Base-by-base conservation (phyloP, 2,329 filamentous ascomycete species). In the Talaromyces sp. region DNA sequence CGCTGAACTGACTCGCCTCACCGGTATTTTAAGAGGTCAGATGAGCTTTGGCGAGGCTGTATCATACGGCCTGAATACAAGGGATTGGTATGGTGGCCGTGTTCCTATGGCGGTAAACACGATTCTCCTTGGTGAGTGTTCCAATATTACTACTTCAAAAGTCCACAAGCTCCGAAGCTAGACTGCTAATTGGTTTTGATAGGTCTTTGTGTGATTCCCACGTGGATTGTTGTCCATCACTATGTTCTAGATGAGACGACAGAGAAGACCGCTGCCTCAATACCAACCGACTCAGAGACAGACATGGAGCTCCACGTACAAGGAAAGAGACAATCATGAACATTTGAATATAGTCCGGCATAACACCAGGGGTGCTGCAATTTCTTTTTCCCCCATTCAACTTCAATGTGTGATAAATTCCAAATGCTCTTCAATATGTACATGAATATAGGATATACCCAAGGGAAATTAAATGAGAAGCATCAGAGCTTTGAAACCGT, bases 121-220 rank as follows among this genome's bases (percentile, higher is more conserved):
- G 1, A 37, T 39, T 17, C 33, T 47, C 17, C 44, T 47, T 7
- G 44, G 44, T 47, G 16, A 36, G 29, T 22, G n/a, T 32, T 8
- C 16, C 17, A n/a, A 45, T 22, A 46, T n/a, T 16, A 16, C 33
- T 1, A 33, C 11, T 27, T 27, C 9, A 9, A 44, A 24, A 32
- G 35, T n/a, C 17, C n/a, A 37, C 3, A 30, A 3, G 4, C 29
- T 46, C 24, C 24, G 9, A 9, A 27, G 24, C 24, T 27, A 4
- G 24, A 27, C 24, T 27, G 24, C 4, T 27, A 24, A 36, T 30
- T 16, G 16, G 1, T 46, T 10, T 9, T 22, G 24, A 17, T 36
- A 47, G 44, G 32, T 47, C 44, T 39, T 17, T 36, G 32, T 29
- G 44, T 47, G 20, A 16, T 47, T 27, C 44, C 44, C 3, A 47